phyloP scores from a whole-genome alignment of 179 eudicot genomes.

The Patellifolia procumbens region DNA sequence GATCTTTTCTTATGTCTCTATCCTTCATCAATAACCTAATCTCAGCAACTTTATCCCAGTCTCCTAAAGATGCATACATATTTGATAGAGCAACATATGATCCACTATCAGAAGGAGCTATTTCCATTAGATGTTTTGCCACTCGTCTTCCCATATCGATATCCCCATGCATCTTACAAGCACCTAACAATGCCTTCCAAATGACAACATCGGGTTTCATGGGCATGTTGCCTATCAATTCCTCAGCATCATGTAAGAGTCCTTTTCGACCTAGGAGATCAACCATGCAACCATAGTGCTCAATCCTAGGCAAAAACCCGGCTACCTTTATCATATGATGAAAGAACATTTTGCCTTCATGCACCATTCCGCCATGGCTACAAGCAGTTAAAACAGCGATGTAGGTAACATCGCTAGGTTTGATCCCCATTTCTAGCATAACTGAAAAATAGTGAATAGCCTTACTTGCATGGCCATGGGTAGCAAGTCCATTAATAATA shows the following conservation, averaged over 20 bases:
- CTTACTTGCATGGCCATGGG: constrained; percentile 45
- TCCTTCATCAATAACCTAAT: constrained; percentile 50
- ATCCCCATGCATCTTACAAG: constrained; percentile 48
- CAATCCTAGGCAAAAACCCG: constrained; percentile 45
- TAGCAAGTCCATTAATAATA: constrained; percentile 49
- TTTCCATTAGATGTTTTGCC: constrained; percentile 44
- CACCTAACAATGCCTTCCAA: constrained; percentile 59
- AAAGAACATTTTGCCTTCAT: constrained; percentile 42
- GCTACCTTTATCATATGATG: constrained; percentile 38
- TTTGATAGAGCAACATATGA: constrained; percentile 55
- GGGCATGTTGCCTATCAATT: constrained; percentile 43
- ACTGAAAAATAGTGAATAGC: constrained; percentile 38
- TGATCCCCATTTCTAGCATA: constrained; percentile 43
- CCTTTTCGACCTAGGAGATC: constrained; percentile 62
- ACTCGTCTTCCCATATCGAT: constrained; percentile 46
- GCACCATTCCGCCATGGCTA: constrained; percentile 52
- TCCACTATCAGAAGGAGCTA: constrained; percentile 52
- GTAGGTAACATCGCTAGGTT: constrained; percentile 49
- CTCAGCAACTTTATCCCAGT: constrained; percentile 46
- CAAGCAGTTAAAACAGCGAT: constrained; percentile 51
- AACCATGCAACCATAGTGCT: constrained; percentile 65
- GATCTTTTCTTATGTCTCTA: constrained; percentile 51
- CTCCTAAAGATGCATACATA: constrained; percentile 45
- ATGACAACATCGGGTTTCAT: constrained; percentile 52
- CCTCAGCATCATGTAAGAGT: constrained; percentile 46